phyloP scores from a whole-genome alignment of 805 yeast genomes.

The Sugiyamaella boreocaroliniensis region DNA sequence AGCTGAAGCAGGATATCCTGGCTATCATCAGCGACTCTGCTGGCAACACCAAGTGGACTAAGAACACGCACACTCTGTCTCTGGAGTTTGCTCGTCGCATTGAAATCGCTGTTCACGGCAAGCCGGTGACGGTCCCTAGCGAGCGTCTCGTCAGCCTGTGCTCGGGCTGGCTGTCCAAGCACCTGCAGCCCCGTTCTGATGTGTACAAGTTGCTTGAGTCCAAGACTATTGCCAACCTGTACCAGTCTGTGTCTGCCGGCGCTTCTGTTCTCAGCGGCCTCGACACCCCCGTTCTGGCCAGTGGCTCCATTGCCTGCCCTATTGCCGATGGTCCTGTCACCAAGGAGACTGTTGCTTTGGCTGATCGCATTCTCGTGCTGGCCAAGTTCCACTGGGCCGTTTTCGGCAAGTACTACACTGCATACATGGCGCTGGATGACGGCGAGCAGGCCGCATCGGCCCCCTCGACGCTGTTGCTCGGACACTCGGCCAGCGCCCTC shows the following conservation, averaged over 20 bases:
- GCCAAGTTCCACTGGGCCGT: constrained; percentile 79
- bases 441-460: constrained; percentile 1
- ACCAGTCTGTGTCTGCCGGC: constrained; percentile 9
- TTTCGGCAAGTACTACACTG: constrained; percentile 60
- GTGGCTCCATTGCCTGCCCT: constrained; percentile 13
- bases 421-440: constrained; percentile 14
- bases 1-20: constrained; percentile 61
- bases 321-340: constrained; percentile 16
- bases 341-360: constrained; percentile 48
- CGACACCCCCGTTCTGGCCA: constrained; percentile 13
- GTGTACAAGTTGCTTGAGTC: constrained; percentile 72
- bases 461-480: background rate
- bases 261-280: constrained; percentile 12
- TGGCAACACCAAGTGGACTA: constrained; percentile 87
- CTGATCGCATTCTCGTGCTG: constrained; percentile 56
- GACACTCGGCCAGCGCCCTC: background rate
- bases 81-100: constrained; percentile 50
- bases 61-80: constrained; percentile 65
- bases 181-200: constrained; percentile 75
- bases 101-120: constrained; percentile 12
- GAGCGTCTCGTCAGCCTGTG: constrained; percentile 52
- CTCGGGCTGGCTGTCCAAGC: constrained; percentile 73
- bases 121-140: constrained; percentile 23
- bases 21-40: constrained; percentile 79
- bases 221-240: constrained; percentile 29